These are phyloP conservation scores for Paecilomyces fulvus DNA, from an alignment of 2,329 filamentous ascomycete genomes.

Conservation along the genomic window DNA sequence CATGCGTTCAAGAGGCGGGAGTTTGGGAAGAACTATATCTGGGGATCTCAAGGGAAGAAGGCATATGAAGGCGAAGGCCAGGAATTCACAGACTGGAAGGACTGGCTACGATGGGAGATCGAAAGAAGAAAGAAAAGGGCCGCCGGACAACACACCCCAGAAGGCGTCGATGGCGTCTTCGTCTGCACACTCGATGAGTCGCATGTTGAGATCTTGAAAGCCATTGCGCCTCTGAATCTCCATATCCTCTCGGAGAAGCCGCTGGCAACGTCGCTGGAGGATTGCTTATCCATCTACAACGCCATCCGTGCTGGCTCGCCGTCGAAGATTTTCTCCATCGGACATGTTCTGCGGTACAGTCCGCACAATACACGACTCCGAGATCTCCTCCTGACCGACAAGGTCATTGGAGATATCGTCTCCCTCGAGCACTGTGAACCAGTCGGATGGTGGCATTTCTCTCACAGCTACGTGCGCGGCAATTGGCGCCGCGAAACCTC, in stretches of 20 bases:
- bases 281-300: slow-evolving; percentile 64
- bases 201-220: slow-evolving; percentile 72
- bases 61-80: slow-evolving; percentile 60
- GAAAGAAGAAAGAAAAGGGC: slow-evolving; percentile 48
- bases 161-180: slow-evolving; percentile 56
- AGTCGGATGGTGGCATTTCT: slow-evolving; percentile 93
- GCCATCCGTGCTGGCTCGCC: slow-evolving; percentile 19
- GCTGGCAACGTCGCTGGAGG: slow-evolving; percentile 66
- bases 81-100: slow-evolving; percentile 63
- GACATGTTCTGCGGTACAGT: slow-evolving; percentile 87
- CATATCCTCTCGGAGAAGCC: slow-evolving; percentile 97
- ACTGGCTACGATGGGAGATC: slow-evolving; percentile 67
- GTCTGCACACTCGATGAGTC: slow-evolving; percentile 79
- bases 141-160: slow-evolving; percentile 26
- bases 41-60: slow-evolving; percentile 45
- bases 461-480: slow-evolving; percentile 80
- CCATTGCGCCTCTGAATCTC: slow-evolving; percentile 58
- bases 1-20: slow-evolving; percentile 64
- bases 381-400: slow-evolving; percentile 65
- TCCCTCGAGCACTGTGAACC: slow-evolving; percentile 89
- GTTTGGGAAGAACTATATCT: slow-evolving; percentile 66
- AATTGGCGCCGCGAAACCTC: slow-evolving; percentile 81
- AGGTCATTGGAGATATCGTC: slow-evolving; percentile 72
- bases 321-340: slow-evolving; percentile 70
- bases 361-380: slow-evolving; percentile 84